Percentiles rank a stretch among this genome's conserved stretches.
Evolutionary conservation across 495 filamentous ascomycete species (phyloP).

Genomic region (Lophiotrema nucula): DNA sequence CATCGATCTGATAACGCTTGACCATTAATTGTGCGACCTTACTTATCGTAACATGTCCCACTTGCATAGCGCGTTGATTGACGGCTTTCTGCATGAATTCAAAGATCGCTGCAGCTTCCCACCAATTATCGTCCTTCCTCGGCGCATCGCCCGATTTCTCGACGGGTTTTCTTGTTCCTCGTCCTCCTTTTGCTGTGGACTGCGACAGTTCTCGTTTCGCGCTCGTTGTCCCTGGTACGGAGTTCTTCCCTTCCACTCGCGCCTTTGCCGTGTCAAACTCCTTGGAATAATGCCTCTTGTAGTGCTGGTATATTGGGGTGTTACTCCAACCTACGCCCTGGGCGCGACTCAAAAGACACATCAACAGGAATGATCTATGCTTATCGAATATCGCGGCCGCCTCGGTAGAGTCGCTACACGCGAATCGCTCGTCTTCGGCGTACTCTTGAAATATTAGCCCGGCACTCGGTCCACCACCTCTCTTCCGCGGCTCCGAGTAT

Average conservation of each 20-base stretch:
- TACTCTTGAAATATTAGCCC: conserved; percentile 40
- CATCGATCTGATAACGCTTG: conserved; percentile 28
- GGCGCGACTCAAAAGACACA: conserved; percentile 57
- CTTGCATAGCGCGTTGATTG: conserved; percentile 14
- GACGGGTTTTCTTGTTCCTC: neutral
- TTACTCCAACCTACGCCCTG: conserved; percentile 56
- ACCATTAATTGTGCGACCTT: conserved; percentile 19
- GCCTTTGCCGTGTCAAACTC: conserved; percentile 13
- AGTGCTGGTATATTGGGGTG: conserved; percentile 54
- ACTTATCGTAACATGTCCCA: conserved; percentile 17
- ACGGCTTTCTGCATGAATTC: conserved; percentile 34
- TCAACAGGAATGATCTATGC: conserved; percentile 56
- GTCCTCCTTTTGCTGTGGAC: neutral
- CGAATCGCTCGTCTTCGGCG: conserved; percentile 26
- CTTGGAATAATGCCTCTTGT: conserved; percentile 50
- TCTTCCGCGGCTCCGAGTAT: conserved; percentile 32
- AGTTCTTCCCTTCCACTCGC: conserved; percentile 9
- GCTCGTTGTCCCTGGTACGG: neutral
- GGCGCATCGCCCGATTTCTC: conserved; percentile 21
- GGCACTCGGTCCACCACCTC: conserved; percentile 29
- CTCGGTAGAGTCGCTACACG: conserved; percentile 42
- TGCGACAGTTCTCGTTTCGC: neutral
- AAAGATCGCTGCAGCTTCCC: conserved; percentile 30
- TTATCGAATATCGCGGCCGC: conserved; percentile 54
- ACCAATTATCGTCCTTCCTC: conserved; percentile 35